Evolutionary conservation across 169 alveolate species (phyloP).

Genomic region (Eimeria falciformis): DNA sequence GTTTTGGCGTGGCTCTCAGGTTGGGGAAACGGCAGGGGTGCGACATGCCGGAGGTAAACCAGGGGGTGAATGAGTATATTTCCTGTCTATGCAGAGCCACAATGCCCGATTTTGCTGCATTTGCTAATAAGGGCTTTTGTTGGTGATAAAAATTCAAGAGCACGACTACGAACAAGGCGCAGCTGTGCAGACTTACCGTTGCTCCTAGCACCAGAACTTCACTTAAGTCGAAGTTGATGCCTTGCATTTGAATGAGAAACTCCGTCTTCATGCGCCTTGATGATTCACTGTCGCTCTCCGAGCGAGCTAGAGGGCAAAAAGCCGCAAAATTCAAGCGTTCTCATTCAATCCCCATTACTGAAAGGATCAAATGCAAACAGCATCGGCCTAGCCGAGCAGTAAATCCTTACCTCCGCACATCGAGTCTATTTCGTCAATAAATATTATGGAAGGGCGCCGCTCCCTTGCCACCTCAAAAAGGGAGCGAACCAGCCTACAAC

Average conservation of each 20-base stretch:
- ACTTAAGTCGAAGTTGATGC: slow-evolving; percentile 87
- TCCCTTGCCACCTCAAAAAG: slow-evolving; percentile 97
- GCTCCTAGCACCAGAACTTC: slow-evolving; percentile 95
- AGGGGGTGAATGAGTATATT: too few species aligned
- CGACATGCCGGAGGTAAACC: too few species aligned
- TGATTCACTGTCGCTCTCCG: slow-evolving; percentile 98
- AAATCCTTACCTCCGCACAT: slow-evolving; percentile 92
- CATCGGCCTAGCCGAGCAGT: neutral
- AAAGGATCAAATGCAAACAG: neutral
- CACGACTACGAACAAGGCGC: too few species aligned
- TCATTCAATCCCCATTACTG: neutral
- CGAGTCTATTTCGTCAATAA: slow-evolving; percentile 99
- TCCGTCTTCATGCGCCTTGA: slow-evolving; percentile 99
- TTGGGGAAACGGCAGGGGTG: too few species aligned
- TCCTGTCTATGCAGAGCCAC: too few species aligned
- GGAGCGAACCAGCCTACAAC: slow-evolving; percentile 81
- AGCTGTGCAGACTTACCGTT: slow-evolving; percentile 79
- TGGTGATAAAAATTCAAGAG: too few species aligned
- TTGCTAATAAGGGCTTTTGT: too few species aligned
- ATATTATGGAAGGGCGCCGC: slow-evolving; percentile 96
- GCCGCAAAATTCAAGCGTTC: neutral
- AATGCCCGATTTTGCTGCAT: too few species aligned
- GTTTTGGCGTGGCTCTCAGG: too few species aligned
- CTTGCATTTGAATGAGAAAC: slow-evolving; percentile 99
- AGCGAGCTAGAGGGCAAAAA: slow-evolving; percentile 61